These are phyloP conservation scores for Trichothecium roseum DNA, from an alignment of 2,329 filamentous ascomycete genomes.

Conservation along the genomic window DNA sequence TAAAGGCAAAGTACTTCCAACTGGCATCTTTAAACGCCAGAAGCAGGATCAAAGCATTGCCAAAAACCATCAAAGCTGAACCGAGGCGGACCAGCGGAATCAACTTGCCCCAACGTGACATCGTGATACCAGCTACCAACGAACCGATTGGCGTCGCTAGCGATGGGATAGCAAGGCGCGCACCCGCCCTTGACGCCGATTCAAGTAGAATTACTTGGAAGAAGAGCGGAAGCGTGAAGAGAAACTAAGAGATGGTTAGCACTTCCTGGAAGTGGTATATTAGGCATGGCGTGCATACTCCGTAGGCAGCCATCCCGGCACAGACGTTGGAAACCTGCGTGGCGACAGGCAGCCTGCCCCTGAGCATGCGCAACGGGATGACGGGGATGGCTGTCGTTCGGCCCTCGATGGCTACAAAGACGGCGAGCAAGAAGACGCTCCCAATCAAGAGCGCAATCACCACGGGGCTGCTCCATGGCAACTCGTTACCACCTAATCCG, in stretches of 20 bases:
- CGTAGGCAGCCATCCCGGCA: conserved; percentile 51
- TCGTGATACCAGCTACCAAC: conserved; percentile 44
- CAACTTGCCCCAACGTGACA: conserved; percentile 44
- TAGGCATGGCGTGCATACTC: conserved; percentile 29
- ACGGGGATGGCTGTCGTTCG: conserved; percentile 39
- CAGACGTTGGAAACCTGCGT: conserved; percentile 50
- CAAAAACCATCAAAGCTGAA: conserved; percentile 38
- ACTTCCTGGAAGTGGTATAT: neutral
- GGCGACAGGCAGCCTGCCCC: conserved; percentile 41
- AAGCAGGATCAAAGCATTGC: conserved; percentile 40
- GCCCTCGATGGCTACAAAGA: conserved; percentile 39
- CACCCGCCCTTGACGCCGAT: conserved; percentile 52
- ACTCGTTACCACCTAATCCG: conserved; percentile 44
- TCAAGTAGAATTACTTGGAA: conserved; percentile 58
- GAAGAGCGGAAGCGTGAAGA: conserved; percentile 62
- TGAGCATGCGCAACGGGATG: conserved; percentile 45
- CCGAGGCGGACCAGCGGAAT: conserved; percentile 41
- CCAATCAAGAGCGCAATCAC: conserved; percentile 34
- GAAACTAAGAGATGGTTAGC: conserved; percentile 29
- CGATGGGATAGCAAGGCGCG: conserved; percentile 53
- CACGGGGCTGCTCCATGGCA: conserved; percentile 38
- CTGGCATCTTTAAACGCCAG: conserved; percentile 37
- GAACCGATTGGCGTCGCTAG: conserved; percentile 48
- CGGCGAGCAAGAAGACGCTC: conserved; percentile 28
- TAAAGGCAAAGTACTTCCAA: conserved; percentile 45